phyloP scores from a whole-genome alignment of 371 early-diverging fungal genomes.

The Nematocida major region DNA sequence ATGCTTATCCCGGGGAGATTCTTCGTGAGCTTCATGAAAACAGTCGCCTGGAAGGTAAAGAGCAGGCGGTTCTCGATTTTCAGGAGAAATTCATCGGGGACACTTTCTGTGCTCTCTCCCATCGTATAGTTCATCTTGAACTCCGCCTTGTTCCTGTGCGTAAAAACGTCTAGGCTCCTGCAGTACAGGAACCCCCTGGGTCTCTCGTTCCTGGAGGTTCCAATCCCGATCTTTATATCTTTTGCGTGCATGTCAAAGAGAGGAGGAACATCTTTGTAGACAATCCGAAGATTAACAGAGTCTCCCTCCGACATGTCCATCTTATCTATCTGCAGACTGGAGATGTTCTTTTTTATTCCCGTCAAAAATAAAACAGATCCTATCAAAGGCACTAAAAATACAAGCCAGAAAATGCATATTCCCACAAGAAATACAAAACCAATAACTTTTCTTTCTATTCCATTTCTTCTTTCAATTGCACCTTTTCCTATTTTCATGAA shows the following conservation, averaged over 20 bases:
- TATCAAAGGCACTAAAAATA: conserved; percentile 32
- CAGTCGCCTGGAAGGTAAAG: conserved; percentile 19
- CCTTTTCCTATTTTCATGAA: conserved; percentile 50
- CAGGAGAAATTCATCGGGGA: neutral
- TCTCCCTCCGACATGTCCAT: neutral
- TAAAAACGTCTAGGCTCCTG: neutral
- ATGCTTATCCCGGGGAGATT: neutral
- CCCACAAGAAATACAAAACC: conserved; percentile 28
- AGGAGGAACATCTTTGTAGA: neutral
- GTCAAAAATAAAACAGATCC: conserved; percentile 27
- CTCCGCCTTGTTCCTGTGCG: neutral
- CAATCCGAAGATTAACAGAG: neutral
- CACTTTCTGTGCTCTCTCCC: neutral
- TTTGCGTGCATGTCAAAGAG: neutral
- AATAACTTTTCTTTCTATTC: conserved; percentile 28
- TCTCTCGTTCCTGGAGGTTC: conserved; percentile 24
- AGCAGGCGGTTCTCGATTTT: conserved; percentile 14
- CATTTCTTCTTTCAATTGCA: conserved; percentile 28
- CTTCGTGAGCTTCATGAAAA: neutral
- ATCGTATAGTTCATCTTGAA: neutral
- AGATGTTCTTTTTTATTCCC: conserved; percentile 9
- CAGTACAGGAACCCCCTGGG: conserved; percentile 3
- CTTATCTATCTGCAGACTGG: neutral
- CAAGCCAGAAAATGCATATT: conserved; percentile 6
- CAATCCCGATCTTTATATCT: conserved; percentile 29